Percentiles rank a stretch among this genome's conserved stretches.
Conservation (phyloP, 768 basidiomycete species). For the Guyanaporus albipodus region DNA sequence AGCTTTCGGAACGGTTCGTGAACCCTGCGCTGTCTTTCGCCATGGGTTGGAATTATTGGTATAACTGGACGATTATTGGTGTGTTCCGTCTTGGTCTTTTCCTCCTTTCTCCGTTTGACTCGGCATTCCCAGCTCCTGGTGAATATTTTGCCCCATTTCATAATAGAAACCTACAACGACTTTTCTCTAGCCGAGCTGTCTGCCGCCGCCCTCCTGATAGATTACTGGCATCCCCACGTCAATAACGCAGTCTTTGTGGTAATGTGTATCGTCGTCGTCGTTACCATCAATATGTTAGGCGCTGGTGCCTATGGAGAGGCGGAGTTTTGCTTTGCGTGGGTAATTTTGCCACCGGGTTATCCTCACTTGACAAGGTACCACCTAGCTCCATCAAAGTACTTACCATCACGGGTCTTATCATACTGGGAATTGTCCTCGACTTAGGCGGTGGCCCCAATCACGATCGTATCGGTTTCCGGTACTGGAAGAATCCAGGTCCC, state of each 20-base stretch:
- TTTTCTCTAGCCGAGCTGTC: slow-evolving; percentile 28
- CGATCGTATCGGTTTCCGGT: slow-evolving; percentile 56
- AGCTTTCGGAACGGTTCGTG: slow-evolving; percentile 76
- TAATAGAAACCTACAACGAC: neutral
- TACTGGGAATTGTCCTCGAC: slow-evolving; percentile 71
- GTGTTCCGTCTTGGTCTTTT: neutral
- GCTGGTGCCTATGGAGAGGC: slow-evolving; percentile 80
- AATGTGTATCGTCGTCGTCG: slow-evolving; percentile 69
- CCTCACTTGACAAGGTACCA: neutral
- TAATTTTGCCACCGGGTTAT: neutral
- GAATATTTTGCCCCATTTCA: neutral
- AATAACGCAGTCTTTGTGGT: slow-evolving; percentile 76
- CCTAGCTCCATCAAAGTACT: slow-evolving; percentile 81
- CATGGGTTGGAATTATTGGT: slow-evolving; percentile 57
- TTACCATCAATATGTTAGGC: slow-evolving; percentile 73
- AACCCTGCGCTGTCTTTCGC: slow-evolving; percentile 63
- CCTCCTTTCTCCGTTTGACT: neutral
- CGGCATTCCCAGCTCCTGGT: slow-evolving; percentile 24
- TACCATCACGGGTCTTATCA: slow-evolving; percentile 69
- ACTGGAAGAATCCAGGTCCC: slow-evolving; percentile 88
- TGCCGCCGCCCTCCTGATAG: slow-evolving; percentile 65
- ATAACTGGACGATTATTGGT: slow-evolving; percentile 31
- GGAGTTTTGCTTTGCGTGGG: slow-evolving; percentile 80
- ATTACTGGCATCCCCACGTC: slow-evolving; percentile 61
- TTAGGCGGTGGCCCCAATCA: slow-evolving; percentile 85